Conservation (phyloP, 2,329 filamentous ascomycete genomes). For the Leptographium wingfieldii region DNA sequence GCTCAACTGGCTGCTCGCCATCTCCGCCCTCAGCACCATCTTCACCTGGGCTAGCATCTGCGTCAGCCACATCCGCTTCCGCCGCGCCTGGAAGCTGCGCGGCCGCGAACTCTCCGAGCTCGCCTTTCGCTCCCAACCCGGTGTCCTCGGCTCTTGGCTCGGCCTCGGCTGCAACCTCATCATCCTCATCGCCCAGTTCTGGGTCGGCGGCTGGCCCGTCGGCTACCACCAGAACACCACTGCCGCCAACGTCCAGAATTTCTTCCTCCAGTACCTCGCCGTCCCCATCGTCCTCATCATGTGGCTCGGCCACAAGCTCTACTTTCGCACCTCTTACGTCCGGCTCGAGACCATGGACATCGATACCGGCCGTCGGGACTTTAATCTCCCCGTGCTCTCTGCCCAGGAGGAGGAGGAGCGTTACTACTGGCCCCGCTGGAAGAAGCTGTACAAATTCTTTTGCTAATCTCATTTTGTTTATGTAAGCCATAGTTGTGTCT, state of each 20-base stretch:
- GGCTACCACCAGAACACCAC: slow-evolving; percentile 34
- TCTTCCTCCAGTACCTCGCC: slow-evolving; percentile 63
- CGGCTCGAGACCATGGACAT: slow-evolving; percentile 68
- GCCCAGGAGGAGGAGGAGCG: slow-evolving; percentile 69
- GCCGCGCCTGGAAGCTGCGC: slow-evolving; percentile 58
- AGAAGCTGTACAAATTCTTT: slow-evolving; percentile 59
- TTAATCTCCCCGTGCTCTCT: slow-evolving; percentile 67
- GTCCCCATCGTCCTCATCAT: slow-evolving; percentile 55
- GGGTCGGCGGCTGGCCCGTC: slow-evolving; percentile 70
- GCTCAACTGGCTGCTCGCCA: slow-evolving; percentile 68
- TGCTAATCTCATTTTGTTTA: slow-evolving; percentile 33
- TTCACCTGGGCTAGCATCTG: slow-evolving; percentile 81
- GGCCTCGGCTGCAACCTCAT: slow-evolving; percentile 64
- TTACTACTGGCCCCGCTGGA: slow-evolving; percentile 62
- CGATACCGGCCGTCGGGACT: slow-evolving; percentile 69
- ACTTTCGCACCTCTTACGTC: slow-evolving; percentile 56
- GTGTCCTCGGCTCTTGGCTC: slow-evolving; percentile 66
- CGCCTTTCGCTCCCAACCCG: slow-evolving; percentile 69
- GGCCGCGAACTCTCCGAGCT: slow-evolving; percentile 64
- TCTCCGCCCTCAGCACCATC: slow-evolving; percentile 60
- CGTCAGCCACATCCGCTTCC: slow-evolving; percentile 85
- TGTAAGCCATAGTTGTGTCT: background rate
- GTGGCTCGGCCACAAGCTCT: slow-evolving; percentile 66
- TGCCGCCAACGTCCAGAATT: slow-evolving; percentile 42
- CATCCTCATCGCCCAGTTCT: slow-evolving; percentile 75